Conservation (phyloP, 345 rosid genomes). For the Cardamine resedifolia region DNA sequence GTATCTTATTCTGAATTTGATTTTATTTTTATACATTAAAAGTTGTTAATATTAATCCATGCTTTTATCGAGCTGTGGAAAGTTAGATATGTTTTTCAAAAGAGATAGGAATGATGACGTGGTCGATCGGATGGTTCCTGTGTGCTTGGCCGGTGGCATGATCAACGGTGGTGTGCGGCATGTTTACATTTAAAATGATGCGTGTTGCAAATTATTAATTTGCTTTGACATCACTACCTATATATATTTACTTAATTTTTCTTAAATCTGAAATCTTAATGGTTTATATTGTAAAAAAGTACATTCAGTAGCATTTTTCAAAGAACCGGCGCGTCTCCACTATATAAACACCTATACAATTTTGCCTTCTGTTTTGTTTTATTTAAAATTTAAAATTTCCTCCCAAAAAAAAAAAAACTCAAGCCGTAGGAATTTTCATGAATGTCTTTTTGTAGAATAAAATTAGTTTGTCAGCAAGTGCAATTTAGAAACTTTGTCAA, state of each 20-base stretch:
- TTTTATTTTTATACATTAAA: background rate
- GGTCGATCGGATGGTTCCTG: constrained; percentile 1
- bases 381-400: too few relatives aligned
- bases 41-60: background rate
- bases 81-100: background rate
- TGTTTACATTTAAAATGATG: background rate
- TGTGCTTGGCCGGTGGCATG: constrained; percentile 1
- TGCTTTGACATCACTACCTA: background rate
- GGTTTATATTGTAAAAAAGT: background rate
- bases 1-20: background rate
- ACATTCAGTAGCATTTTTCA: background rate
- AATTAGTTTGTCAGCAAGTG: background rate
- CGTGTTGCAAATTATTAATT: background rate
- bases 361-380: background rate
- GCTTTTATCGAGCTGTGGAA: background rate
- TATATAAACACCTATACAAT: background rate
- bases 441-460: background rate
- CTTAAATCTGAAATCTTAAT: background rate
- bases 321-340: background rate
- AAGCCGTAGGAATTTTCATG: background rate
- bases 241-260: background rate
- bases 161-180: constrained; percentile 23
- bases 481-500: background rate
- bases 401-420: background rate
- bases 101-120: background rate